These are phyloP conservation scores for Cryptococcus sp. DNA, from an alignment of 1,284 basidiomycete species.

Conservation along the genomic window DNA sequence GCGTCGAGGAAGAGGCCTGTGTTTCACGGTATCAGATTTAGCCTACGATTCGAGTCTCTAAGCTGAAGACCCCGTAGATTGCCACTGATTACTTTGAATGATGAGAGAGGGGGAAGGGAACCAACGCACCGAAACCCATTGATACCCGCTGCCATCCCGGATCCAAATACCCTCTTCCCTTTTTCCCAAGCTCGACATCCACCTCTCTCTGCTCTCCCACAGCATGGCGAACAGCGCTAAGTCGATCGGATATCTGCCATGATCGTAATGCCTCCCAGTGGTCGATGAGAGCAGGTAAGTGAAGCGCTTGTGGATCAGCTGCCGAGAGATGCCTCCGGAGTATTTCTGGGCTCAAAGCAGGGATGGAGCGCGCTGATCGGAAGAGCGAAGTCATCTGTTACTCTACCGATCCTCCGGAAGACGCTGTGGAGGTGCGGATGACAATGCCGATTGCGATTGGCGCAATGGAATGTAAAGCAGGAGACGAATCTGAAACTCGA, in stretches of 20 bases:
- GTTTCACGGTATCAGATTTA: background rate
- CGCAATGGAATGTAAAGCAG: no score
- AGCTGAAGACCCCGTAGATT: background rate
- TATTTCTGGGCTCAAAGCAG: constrained; percentile 11
- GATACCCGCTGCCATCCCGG: constrained; percentile 35
- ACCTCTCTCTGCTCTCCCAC: constrained; percentile 36
- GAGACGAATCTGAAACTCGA: background rate
- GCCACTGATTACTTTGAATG: background rate
- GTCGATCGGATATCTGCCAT: constrained; percentile 61
- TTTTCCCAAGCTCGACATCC: constrained; percentile 43
- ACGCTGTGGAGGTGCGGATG: no score
- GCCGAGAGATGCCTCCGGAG: constrained; percentile 30
- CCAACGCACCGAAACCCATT: constrained; percentile 42
- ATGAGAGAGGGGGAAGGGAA: no score
- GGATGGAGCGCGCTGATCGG: constrained; percentile 7
- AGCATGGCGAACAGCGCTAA: constrained; percentile 14
- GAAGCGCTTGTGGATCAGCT: constrained; percentile 20
- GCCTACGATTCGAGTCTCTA: no score
- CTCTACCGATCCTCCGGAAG: no score
- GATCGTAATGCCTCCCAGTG: constrained; percentile 41
- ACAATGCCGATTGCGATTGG: no score
- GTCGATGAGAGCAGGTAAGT: constrained; percentile 25
- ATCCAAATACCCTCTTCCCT: constrained; percentile 45
- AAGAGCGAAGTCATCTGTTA: background rate
- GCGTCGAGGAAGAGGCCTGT: constrained; percentile 48